A percentile compares a stretch with the other conserved stretches of the same genome.
These are phyloP conservation scores for Phytophthora litchii DNA, from an alignment of 352 stramenopile genomes.

Conservation along the genomic window DNA sequence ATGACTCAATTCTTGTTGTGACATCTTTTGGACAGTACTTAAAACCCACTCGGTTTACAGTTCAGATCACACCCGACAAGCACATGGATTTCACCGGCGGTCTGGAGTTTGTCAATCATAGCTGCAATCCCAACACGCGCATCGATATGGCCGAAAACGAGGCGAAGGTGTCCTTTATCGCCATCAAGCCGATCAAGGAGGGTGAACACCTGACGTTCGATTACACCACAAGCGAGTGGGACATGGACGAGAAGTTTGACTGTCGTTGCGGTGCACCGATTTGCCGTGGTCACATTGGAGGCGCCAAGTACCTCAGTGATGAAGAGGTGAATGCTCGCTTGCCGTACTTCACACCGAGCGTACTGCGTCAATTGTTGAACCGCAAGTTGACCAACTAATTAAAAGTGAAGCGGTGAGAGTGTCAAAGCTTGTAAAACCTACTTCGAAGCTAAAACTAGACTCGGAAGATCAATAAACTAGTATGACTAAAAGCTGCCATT, in stretches of 20 bases:
- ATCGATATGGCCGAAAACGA: conserved; percentile 81
- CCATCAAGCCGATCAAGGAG: conserved; percentile 73
- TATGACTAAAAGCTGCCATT: conserved; percentile 23
- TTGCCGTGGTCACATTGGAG: conserved; percentile 73
- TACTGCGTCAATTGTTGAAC: conserved; percentile 68
- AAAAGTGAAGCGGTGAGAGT: conserved; percentile 4
- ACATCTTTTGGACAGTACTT: conserved; percentile 39
- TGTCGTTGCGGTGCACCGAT: conserved; percentile 74
- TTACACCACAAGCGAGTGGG: conserved; percentile 91
- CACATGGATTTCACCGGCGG: conserved; percentile 86
- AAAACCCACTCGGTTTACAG: conserved; percentile 80
- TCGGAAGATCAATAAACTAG: conserved; percentile 6
- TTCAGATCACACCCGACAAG: conserved; percentile 78
- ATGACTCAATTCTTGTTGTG: conserved; percentile 7
- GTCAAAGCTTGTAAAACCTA: conserved; percentile 2
- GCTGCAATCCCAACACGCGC: conserved; percentile 83
- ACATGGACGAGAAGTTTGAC: conserved; percentile 92
- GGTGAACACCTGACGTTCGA: conserved; percentile 86
- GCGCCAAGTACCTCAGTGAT: conserved; percentile 83
- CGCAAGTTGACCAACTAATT: conserved; percentile 55
- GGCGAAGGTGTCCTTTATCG: conserved; percentile 76
- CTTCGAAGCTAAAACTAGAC: conserved; percentile 4
- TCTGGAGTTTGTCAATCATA: conserved; percentile 90
- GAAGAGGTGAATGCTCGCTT: conserved; percentile 52
- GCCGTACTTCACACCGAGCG: conserved; percentile 75